Conservation (phyloP, 2,329 filamentous ascomycete genomes). For the Beauveria varroae region DNA sequence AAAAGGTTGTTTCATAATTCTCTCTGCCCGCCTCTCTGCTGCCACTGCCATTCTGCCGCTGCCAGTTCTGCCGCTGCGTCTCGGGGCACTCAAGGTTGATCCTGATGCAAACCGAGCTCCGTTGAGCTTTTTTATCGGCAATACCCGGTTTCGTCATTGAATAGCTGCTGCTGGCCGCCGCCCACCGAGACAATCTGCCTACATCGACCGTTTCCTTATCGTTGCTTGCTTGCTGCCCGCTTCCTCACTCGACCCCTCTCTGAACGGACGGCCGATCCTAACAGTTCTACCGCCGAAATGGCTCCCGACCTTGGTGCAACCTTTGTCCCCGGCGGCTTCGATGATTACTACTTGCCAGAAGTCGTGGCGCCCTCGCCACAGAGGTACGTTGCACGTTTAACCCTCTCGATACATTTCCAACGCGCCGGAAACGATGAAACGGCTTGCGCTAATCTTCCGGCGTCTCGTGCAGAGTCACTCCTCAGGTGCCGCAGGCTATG, state of each 20-base stretch:
- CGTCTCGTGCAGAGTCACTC: constrained; percentile 64
- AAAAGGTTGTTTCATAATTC: background rate
- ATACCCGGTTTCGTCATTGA: background rate
- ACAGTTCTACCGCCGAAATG: constrained; percentile 5
- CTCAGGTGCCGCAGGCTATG: constrained; percentile 94
- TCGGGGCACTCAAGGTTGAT: background rate
- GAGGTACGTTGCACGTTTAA: constrained; percentile 35
- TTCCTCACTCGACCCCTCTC: background rate
- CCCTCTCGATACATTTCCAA: background rate
- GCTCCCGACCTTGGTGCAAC: constrained; percentile 39
- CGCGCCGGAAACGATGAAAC: background rate
- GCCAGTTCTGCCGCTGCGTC: background rate
- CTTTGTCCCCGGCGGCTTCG: constrained; percentile 49
- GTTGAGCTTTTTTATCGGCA: background rate
- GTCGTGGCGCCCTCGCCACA: constrained; percentile 51
- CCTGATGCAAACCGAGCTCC: background rate
- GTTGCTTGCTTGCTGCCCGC: background rate
- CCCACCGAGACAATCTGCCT: background rate
- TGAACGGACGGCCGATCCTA: background rate
- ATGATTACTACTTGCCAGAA: constrained; percentile 56
- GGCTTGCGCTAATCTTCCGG: constrained; percentile 7
- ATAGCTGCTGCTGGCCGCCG: background rate
- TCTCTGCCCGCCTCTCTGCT: background rate
- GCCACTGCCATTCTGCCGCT: background rate
- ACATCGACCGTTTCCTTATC: background rate